Base-by-base conservation (phyloP, 1,139 yeast genomes). In the Yamadazyma atlantica region DNA sequence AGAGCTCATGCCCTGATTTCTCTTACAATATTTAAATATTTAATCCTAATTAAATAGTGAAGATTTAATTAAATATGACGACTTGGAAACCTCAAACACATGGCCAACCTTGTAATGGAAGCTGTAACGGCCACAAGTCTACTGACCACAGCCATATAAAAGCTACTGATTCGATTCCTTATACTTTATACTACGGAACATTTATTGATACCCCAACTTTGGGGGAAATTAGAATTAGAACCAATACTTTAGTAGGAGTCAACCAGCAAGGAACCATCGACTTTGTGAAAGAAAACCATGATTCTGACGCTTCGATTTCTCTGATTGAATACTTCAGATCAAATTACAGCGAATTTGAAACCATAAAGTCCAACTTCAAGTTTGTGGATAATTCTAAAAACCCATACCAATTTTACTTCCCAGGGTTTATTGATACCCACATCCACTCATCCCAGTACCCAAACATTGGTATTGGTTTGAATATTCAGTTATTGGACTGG, bases 381-480 rank as follows among this genome's bases (percentile, higher is more conserved):
- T 63, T 43, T 41, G 50, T 64, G 5, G 69, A 66, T 43, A 50
- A 53, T 30, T 55, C 63, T n/a, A 41, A 50, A 8, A 57, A 59
- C 27, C 53, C 60, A 15, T 33, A 33, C 14, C 62, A 72, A 37
- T 89, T 90, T 57, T 78, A 84, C 51, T 79, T 87, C 53, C 98
- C 98, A 0, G 98, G 98, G 1, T 89, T 92, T 51, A 68, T 92
- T 11, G 98, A 92, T 55, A 89, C 97, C 1, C 98, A 92, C 57
- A 88, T 89, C 43, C 98, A 92, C 58, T 97, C 97, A 0, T 85
- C 97, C 4, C 98, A 92, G 62, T 92, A 80, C 57, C 97, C 97
- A n/a, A 92, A 92, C 58, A 73, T 79, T 35, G 97, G 97, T 1
- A 79, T 92, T 29, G 94, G 95, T 44, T 89, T 95, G 33, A 86